These are phyloP conservation scores for Pseudocercospora musae DNA, from an alignment of 2,329 filamentous ascomycete species.

Conservation along the genomic window DNA sequence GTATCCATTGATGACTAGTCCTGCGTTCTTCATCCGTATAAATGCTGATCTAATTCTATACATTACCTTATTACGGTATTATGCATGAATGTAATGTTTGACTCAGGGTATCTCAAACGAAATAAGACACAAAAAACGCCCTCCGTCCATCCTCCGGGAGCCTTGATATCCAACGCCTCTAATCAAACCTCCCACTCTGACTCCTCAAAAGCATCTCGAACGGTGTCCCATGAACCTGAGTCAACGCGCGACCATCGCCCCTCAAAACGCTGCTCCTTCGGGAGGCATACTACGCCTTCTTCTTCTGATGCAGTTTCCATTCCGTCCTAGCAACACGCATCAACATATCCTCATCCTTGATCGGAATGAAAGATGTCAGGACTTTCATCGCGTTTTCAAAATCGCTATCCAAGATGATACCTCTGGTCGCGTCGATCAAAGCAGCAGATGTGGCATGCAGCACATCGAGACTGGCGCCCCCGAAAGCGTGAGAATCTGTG, in stretches of 20 bases:
- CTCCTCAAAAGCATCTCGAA: not conserved
- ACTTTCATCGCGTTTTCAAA: conserved; percentile 99
- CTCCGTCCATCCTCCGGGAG: not conserved
- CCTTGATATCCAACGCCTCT: not conserved
- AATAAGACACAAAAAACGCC: not conserved
- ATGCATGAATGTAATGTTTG: not conserved
- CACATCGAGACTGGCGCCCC: conserved; percentile 70
- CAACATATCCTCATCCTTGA: conserved; percentile 88
- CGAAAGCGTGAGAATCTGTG: conserved; percentile 38
- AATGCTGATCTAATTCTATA: not conserved
- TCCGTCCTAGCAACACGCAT: conserved; percentile 88
- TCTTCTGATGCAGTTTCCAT: conserved; percentile 64
- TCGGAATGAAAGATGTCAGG: conserved; percentile 86
- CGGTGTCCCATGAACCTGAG: not conserved
- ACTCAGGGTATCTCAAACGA: conserved; percentile 3
- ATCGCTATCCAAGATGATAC: conserved; percentile 85
- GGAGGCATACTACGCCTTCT: conserved; percentile 32
- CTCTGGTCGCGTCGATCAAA: conserved; percentile 82
- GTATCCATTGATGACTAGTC: not conserved
- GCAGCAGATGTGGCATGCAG: conserved; percentile 87
- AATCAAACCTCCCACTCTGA: not conserved
- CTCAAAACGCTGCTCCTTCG: not conserved
- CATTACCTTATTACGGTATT: not conserved
- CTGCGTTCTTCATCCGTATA: not conserved
- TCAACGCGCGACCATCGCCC: not conserved